A percentile compares a stretch with the other conserved stretches of the same genome.
Evolutionary conservation across 2,329 filamentous ascomycete species (phyloP).

Genomic region (Septoria linicola): DNA sequence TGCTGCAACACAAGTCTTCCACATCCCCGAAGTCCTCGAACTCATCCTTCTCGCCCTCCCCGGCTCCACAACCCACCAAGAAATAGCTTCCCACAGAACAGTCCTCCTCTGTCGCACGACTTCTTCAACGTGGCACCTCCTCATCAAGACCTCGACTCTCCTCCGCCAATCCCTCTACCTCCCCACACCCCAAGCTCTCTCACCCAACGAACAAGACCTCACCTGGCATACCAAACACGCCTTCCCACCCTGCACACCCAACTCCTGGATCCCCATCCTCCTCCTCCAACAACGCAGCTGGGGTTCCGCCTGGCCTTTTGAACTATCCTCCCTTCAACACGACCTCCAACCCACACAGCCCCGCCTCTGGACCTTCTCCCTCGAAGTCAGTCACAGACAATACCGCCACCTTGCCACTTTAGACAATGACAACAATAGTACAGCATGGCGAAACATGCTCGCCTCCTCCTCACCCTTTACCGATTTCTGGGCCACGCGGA

Average conservation of each 20-base stretch:
- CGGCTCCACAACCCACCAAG: constrained; percentile 20
- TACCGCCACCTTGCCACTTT: constrained; percentile 12
- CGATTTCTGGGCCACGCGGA: constrained; percentile 27
- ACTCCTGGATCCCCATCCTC: constrained; percentile 27
- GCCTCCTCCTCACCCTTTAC: constrained; percentile 23
- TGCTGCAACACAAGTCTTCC: constrained; percentile 20
- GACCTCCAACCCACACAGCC: constrained; percentile 19
- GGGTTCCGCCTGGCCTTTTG: constrained; percentile 28
- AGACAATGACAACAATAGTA: background rate
- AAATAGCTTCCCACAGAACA: constrained; percentile 21
- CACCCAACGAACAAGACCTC: background rate
- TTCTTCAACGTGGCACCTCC: constrained; percentile 23
- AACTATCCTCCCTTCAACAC: constrained; percentile 10
- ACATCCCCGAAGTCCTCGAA: constrained; percentile 25
- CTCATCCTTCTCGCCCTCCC: constrained; percentile 24
- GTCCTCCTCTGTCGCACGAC: constrained; percentile 21
- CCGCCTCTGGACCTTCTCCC: constrained; percentile 26
- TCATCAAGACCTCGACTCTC: constrained; percentile 19
- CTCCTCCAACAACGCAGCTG: constrained; percentile 27
- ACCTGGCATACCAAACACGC: constrained; percentile 18
- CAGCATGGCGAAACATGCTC: constrained; percentile 24
- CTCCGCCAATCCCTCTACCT: constrained; percentile 24
- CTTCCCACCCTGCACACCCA: constrained; percentile 22
- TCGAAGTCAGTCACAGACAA: constrained; percentile 24
- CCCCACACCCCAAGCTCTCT: constrained; percentile 16